Evolutionary conservation across 345 rosid genomes (phyloP).

Genomic region (Populus tremula): DNA sequence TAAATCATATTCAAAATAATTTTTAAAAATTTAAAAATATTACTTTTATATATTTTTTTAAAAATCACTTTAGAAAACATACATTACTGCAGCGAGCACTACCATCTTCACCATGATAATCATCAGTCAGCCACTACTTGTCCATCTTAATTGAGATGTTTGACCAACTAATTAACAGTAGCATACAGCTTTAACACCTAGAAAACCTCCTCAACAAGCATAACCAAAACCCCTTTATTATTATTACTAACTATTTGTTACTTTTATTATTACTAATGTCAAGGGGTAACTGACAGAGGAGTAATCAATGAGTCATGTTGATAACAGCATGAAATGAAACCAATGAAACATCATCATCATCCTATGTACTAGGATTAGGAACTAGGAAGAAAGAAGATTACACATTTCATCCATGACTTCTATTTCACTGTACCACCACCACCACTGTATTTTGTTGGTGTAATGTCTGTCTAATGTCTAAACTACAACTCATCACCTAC

Average conservation of each 20-base stretch:
- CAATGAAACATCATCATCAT: background rate
- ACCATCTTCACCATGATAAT: background rate
- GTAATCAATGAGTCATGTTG: constrained; percentile 7
- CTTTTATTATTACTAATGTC: background rate
- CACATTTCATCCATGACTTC: constrained; percentile 14
- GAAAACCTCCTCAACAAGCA: background rate
- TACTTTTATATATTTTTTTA: too few species aligned
- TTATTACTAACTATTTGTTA: background rate
- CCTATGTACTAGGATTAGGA: background rate
- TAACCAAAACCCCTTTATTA: background rate
- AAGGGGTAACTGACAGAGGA: background rate
- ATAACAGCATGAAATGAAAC: constrained; percentile 3
- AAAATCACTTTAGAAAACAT: too few species aligned
- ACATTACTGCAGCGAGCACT: too few species aligned
- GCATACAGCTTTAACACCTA: background rate
- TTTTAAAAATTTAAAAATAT: too few species aligned
- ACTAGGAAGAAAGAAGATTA: background rate
- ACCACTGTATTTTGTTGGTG: background rate
- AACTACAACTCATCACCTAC: constrained; percentile 62
- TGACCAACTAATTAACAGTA: constrained; percentile 7
- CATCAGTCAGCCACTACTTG: constrained; percentile 4
- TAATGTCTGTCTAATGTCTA: constrained; percentile 16
- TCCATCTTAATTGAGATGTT: constrained; percentile 21
- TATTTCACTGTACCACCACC: constrained; percentile 3
- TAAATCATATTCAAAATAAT: too few species aligned